Evolutionary conservation across 2,329 filamentous ascomycete species (phyloP).

Genomic region (Sporothrix pseudoabietina): DNA sequence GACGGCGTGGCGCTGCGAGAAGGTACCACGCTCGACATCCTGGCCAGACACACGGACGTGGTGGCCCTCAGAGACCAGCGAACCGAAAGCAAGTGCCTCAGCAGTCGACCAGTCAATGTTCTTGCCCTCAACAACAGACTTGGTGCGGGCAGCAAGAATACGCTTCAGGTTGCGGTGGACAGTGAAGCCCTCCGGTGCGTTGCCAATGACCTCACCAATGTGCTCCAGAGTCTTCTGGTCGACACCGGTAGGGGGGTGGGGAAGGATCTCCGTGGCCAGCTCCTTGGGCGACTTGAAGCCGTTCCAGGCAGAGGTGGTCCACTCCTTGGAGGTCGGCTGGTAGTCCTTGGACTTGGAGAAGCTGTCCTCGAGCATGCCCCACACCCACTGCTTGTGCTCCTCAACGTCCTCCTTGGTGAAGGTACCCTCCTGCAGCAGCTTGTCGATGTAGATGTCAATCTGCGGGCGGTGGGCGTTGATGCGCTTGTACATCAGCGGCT

Average conservation of each 20-base stretch:
- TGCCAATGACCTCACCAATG: constrained; percentile 79
- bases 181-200: constrained; percentile 79
- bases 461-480: constrained; percentile 82
- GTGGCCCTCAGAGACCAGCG: constrained; percentile 87
- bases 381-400: constrained; percentile 99
- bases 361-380: constrained; percentile 98
- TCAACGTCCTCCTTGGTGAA: constrained; percentile 98
- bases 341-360: constrained; percentile 98
- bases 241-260: constrained; percentile 85
- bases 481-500: constrained; percentile 99
- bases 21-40: constrained; percentile 98
- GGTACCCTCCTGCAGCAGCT: constrained; percentile 86
- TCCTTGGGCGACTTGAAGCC: constrained; percentile 99
- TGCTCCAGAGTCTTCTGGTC: constrained; percentile 72
- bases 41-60: constrained; percentile 97
- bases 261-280: constrained; percentile 88
- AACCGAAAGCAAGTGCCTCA: constrained; percentile 92
- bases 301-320: constrained; percentile 98
- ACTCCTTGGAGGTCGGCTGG: constrained; percentile 93
- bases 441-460: constrained; percentile 87
- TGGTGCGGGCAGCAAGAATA: constrained; percentile 85
- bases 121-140: constrained; percentile 88
- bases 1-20: constrained; percentile 96
- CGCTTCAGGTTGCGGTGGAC: constrained; percentile 96
- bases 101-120: constrained; percentile 98